Conservation (phyloP, 371 early-diverging fungal genomes). For the Mortierella sp. region DNA sequence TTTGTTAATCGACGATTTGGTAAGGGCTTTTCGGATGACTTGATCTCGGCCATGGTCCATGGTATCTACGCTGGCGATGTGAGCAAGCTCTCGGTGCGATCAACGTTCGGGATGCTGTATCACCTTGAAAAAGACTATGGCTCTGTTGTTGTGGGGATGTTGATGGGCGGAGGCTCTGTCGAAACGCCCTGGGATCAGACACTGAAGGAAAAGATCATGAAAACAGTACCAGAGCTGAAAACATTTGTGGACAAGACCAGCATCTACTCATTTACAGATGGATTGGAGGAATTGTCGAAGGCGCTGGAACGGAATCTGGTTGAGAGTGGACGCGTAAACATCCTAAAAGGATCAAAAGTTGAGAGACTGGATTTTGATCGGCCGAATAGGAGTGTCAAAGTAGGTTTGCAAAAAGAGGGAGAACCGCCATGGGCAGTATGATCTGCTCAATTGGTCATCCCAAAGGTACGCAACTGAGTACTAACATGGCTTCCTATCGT, state of each 20-base stretch:
- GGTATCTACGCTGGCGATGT: slow-evolving; percentile 95
- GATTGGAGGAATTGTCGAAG: slow-evolving; percentile 78
- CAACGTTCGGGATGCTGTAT: slow-evolving; percentile 75
- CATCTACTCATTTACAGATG: slow-evolving; percentile 84
- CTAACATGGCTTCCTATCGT: neutral
- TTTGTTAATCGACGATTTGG: slow-evolving; percentile 86
- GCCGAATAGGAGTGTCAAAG: slow-evolving; percentile 50
- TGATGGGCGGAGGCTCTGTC: slow-evolving; percentile 54
- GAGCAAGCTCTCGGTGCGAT: slow-evolving; percentile 76
- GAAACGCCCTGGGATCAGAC: slow-evolving; percentile 47
- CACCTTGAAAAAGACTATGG: slow-evolving; percentile 75
- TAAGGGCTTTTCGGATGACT: slow-evolving; percentile 66
- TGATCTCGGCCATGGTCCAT: slow-evolving; percentile 89
- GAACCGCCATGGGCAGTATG: neutral
- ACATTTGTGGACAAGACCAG: slow-evolving; percentile 69
- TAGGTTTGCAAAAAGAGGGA: slow-evolving; percentile 17
- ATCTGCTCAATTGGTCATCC: too few relatives aligned
- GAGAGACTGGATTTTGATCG: slow-evolving; percentile 49
- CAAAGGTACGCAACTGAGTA: too few relatives aligned
- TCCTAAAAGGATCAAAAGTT: slow-evolving; percentile 58
- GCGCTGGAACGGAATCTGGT: slow-evolving; percentile 63
- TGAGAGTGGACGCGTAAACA: slow-evolving; percentile 61
- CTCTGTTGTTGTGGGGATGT: slow-evolving; percentile 64
- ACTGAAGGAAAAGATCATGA: slow-evolving; percentile 53
- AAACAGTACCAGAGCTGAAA: slow-evolving; percentile 67